phyloP scores from a whole-genome alignment of 768 basidiomycete species.

The Lactarius hatsudake region DNA sequence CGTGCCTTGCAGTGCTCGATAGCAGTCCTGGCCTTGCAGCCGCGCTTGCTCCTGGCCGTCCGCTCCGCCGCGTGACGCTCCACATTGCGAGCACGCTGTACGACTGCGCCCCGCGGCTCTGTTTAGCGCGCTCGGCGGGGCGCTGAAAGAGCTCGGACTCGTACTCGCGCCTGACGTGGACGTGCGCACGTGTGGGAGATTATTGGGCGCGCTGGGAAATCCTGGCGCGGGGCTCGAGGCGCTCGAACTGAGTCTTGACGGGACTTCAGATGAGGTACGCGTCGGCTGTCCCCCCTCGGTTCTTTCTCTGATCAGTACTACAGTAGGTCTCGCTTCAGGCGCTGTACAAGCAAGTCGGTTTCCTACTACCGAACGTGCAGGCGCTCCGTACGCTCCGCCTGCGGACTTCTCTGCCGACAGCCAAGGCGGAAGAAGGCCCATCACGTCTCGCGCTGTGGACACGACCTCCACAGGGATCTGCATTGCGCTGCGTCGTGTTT shows the following conservation, averaged over 20 bases:
- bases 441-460: conserved; percentile 31
- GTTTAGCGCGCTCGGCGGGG: conserved; percentile 29
- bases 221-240: conserved; percentile 31
- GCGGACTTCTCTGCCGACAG: conserved; percentile 39
- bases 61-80: conserved; percentile 29
- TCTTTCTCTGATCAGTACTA: background rate
- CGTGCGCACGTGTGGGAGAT: conserved; percentile 34
- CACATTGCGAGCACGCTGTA: conserved; percentile 35
- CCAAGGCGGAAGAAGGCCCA: conserved; percentile 37
- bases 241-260: conserved; percentile 32
- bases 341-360: conserved; percentile 33
- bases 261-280: conserved; percentile 34
- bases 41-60: conserved; percentile 32
- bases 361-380: conserved; percentile 31
- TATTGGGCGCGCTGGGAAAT: conserved; percentile 34
- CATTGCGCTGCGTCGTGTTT: conserved; percentile 31
- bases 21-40: conserved; percentile 31
- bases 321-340: conserved; percentile 28
- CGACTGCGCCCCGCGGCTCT: conserved; percentile 36
- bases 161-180: conserved; percentile 31
- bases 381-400: conserved; percentile 33
- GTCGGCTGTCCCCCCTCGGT: no score
- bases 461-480: conserved; percentile 31
- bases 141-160: conserved; percentile 23
- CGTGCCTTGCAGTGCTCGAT: conserved; percentile 29